Evolutionary conservation across 306 rosid species (phyloP).

Genomic region (Crataegus laevigata): DNA sequence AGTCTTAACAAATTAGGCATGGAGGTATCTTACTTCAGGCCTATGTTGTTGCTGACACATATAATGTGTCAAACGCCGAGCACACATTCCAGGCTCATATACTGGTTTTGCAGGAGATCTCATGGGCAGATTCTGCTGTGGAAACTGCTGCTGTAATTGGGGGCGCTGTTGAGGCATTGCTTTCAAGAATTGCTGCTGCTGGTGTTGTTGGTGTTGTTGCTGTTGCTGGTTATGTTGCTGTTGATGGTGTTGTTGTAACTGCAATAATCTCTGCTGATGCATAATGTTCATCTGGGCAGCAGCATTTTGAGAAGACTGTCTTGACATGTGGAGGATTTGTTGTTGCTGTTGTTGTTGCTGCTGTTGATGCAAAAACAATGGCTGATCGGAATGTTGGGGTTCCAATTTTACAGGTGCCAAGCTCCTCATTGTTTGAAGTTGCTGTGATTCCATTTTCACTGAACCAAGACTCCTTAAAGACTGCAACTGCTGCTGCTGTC

Average conservation of each 20-base stretch:
- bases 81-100: slow-evolving; percentile 98
- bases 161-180: slow-evolving; percentile 83
- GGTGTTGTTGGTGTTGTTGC: slow-evolving; percentile 12
- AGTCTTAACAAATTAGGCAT: background rate
- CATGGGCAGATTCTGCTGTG: slow-evolving; percentile 62
- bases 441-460: slow-evolving; percentile 81
- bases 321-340: slow-evolving; percentile 79
- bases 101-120: slow-evolving; percentile 74
- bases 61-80: slow-evolving; percentile 83
- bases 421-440: slow-evolving; percentile 49
- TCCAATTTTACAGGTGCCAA: slow-evolving; percentile 63
- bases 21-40: slow-evolving; percentile 60
- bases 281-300: slow-evolving; percentile 81
- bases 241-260: slow-evolving; percentile 49
- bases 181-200: slow-evolving; percentile 85
- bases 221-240: background rate
- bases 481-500: slow-evolving; percentile 60
- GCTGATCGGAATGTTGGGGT: slow-evolving; percentile 73
- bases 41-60: slow-evolving; percentile 94
- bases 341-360: slow-evolving; percentile 43
- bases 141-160: slow-evolving; percentile 78
- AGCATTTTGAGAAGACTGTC: slow-evolving; percentile 79
- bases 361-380: slow-evolving; percentile 67
- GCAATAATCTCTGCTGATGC: slow-evolving; percentile 75
- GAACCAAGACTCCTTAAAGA: slow-evolving; percentile 53